These are phyloP conservation scores for Imleria badia DNA, from an alignment of 768 basidiomycete genomes.

Conservation along the genomic window DNA sequence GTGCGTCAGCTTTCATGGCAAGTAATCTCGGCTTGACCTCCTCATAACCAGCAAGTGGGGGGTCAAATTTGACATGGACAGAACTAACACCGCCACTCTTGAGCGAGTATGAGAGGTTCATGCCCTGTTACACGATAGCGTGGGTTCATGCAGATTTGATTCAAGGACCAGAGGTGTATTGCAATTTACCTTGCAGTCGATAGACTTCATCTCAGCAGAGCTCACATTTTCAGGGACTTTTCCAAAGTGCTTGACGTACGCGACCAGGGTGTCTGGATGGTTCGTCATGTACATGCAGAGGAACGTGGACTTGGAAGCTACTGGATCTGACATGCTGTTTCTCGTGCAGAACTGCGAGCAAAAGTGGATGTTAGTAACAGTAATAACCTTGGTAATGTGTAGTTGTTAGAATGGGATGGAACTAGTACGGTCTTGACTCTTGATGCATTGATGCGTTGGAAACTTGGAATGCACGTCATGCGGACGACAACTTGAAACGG, in stretches of 20 bases:
- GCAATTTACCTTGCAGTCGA: conserved; percentile 58
- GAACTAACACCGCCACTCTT: conserved; percentile 45
- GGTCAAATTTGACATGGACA: conserved; percentile 61
- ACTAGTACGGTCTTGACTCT: no score
- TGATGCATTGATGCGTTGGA: no score
- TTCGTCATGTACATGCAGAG: conserved; percentile 83
- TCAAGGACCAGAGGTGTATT: background rate
- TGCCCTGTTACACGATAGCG: conserved; percentile 44
- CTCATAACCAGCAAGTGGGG: conserved; percentile 71
- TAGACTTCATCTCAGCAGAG: conserved; percentile 69
- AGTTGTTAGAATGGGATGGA: background rate
- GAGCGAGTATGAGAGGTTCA: conserved; percentile 65
- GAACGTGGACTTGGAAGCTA: conserved; percentile 73
- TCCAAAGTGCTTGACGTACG: conserved; percentile 77
- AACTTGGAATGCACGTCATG: no score
- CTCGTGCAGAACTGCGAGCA: background rate
- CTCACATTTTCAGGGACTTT: conserved; percentile 54
- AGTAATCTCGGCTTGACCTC: conserved; percentile 80
- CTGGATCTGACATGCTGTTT: conserved; percentile 60
- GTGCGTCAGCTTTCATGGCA: conserved; percentile 77
- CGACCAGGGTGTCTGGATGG: conserved; percentile 82
- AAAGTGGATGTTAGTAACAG: background rate
- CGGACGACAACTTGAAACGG: no score
- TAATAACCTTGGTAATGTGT: background rate
- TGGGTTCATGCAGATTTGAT: background rate